These are phyloP conservation scores for Geranium incanum DNA, from an alignment of 441 rosid species.

Conservation along the genomic window DNA sequence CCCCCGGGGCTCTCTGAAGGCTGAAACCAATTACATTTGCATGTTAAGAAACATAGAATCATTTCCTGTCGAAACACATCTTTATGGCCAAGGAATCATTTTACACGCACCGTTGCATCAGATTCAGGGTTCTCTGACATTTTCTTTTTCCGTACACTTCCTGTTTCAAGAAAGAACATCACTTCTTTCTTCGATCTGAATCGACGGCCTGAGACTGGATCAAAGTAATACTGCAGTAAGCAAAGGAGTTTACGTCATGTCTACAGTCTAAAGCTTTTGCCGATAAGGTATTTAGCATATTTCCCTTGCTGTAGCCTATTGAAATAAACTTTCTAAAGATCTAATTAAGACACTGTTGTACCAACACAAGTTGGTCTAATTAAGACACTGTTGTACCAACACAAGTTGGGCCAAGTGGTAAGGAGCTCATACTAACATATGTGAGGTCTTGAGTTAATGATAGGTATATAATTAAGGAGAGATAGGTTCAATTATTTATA, in stretches of 20 bases:
- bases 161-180: slow-evolving; percentile 54
- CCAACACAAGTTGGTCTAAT: background rate
- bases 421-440: no score
- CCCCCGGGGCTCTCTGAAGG: slow-evolving; percentile 25
- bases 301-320: background rate
- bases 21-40: slow-evolving; percentile 23
- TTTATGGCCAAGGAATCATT: slow-evolving; percentile 3
- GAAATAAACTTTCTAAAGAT: background rate
- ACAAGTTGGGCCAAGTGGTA: no score
- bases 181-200: slow-evolving; percentile 79
- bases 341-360: background rate
- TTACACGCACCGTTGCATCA: slow-evolving; percentile 35
- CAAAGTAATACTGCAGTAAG: slow-evolving; percentile 57
- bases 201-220: slow-evolving; percentile 43
- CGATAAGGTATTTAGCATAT: background rate
- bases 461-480: no score
- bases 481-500: no score
- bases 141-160: slow-evolving; percentile 32
- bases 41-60: slow-evolving; percentile 13
- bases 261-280: slow-evolving; percentile 4
- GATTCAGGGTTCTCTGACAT: slow-evolving; percentile 16
- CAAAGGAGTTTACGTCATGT: slow-evolving; percentile 7
- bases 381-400: background rate
- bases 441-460: no score
- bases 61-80: slow-evolving; percentile 5